Conservation (phyloP, 2,329 filamentous ascomycete genomes). For the Phoma sp. region DNA sequence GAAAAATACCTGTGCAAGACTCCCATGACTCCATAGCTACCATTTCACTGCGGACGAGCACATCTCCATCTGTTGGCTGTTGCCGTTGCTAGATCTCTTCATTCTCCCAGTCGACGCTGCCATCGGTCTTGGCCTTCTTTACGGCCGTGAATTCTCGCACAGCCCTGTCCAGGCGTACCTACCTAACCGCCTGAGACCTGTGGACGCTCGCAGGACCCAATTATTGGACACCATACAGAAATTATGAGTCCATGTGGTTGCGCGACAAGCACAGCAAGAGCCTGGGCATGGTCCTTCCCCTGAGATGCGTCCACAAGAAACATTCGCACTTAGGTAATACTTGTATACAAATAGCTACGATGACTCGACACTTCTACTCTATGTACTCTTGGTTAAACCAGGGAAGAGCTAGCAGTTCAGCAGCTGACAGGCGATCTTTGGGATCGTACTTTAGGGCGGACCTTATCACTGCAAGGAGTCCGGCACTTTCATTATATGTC, state of each 20-base stretch:
- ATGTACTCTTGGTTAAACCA: constrained; percentile 14
- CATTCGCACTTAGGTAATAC: constrained; percentile 14
- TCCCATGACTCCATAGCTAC: too few relatives aligned
- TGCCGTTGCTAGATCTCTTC: too few relatives aligned
- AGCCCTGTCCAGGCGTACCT: constrained; percentile 1
- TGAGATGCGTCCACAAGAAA: constrained; percentile 11
- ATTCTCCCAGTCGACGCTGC: too few relatives aligned
- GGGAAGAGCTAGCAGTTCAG: constrained; percentile 15
- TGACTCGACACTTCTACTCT: constrained; percentile 15
- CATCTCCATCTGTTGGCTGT: too few relatives aligned
- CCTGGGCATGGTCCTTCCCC: constrained; percentile 5
- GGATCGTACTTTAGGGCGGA: constrained; percentile 15
- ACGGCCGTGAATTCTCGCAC: background rate
- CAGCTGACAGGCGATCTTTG: constrained; percentile 15
- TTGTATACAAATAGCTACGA: constrained; percentile 15
- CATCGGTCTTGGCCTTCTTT: too few relatives aligned
- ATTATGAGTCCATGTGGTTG: constrained; percentile 8
- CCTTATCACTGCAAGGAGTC: constrained; percentile 17
- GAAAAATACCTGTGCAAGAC: too few relatives aligned
- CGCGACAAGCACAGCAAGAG: constrained; percentile 13
- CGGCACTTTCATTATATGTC: constrained; percentile 16
- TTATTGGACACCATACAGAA: constrained; percentile 13
- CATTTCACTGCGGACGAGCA: too few relatives aligned
- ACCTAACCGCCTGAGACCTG: constrained; percentile 3
- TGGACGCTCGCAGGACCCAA: constrained; percentile 6